Base-by-base conservation (phyloP, 495 filamentous ascomycete species). In the Penicillium bialowiezense region DNA sequence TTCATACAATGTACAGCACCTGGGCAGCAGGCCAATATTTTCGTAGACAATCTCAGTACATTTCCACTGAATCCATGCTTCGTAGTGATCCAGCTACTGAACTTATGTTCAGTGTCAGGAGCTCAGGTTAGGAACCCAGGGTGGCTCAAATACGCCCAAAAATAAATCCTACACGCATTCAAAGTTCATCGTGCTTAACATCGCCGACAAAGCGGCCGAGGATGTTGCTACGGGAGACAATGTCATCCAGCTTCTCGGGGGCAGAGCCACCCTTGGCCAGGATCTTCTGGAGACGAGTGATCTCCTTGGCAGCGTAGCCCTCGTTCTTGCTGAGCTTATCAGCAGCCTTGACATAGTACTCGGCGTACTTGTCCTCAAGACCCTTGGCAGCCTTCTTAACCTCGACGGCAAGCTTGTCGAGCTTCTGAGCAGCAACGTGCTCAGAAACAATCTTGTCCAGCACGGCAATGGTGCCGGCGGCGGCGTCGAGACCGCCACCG, bases 261-360 rank as follows among this genome's bases (percentile, higher is more conserved):
- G 87, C 87, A 58, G 96, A 79, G 44, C 86, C 87, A 50, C 90
- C 88, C 82, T 96, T 96, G 64, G 77, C 81, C 41, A 95, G 63
- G 55, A 98, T 79, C 58, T 86, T 84, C 56, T 88, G 74, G 54
- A 98, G 71, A 40, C 93, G 82, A 51, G 79, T 76, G 29, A 91
- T 69, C 79, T 98, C 93, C 83, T 96, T 97, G 56, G 80, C 73
- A 19, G 83, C 89, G 62, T 91, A 96, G 19, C 76, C 83, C 50
- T 84, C 72, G 65, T 85, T 92, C 70, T 86, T 73, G 63, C 69
- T 70, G 33, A 95, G 67, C 83, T 97, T 98, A 56, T 87, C 78
- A 24, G 92, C 81, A 26, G 95, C 95, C 62, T 88, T 88, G 64
- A 93, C 72, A 64, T 98, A 98, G 80, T 97, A 97, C 68, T 87